phyloP scores from a whole-genome alignment of 2,329 filamentous ascomycete genomes.

The Neonectria sp. region DNA sequence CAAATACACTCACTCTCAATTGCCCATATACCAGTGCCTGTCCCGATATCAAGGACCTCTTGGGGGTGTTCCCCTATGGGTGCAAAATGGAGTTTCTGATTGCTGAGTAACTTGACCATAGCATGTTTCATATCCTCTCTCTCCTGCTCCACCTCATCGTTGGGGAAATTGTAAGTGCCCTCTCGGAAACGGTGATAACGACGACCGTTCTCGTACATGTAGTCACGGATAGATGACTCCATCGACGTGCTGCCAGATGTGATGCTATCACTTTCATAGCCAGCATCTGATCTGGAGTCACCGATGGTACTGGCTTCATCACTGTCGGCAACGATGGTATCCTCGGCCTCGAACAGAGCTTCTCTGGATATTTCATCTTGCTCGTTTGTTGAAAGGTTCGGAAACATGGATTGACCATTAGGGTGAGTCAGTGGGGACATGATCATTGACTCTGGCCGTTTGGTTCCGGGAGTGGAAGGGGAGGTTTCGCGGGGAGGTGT shows the following conservation, averaged over 20 bases:
- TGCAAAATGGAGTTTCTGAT: slow-evolving; percentile 65
- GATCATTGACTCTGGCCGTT: slow-evolving; percentile 40
- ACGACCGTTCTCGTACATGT: slow-evolving; percentile 70
- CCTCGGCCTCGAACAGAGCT: slow-evolving; percentile 55
- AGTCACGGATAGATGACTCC: slow-evolving; percentile 62
- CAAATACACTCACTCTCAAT: slow-evolving; percentile 62
- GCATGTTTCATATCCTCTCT: slow-evolving; percentile 71
- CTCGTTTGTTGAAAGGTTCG: slow-evolving; percentile 52
- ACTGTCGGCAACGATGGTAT: slow-evolving; percentile 54
- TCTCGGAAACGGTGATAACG: slow-evolving; percentile 71
- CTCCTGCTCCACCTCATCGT: slow-evolving; percentile 73
- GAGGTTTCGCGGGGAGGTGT: background rate
- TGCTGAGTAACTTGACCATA: slow-evolving; percentile 65
- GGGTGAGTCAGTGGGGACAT: slow-evolving; percentile 55
- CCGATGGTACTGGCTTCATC: slow-evolving; percentile 42
- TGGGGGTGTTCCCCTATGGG: slow-evolving; percentile 64
- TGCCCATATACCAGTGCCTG: slow-evolving; percentile 72
- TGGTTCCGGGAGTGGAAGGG: slow-evolving; percentile 16
- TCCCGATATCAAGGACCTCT: slow-evolving; percentile 70
- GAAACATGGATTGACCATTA: slow-evolving; percentile 56
- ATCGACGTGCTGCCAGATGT: slow-evolving; percentile 57
- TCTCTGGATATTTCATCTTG: slow-evolving; percentile 55
- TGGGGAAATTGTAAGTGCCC: slow-evolving; percentile 71
- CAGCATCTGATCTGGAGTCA: slow-evolving; percentile 51
- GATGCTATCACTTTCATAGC: slow-evolving; percentile 55